Conservation (phyloP, 306 rosid genomes). For the Gastrolobium villosum region DNA sequence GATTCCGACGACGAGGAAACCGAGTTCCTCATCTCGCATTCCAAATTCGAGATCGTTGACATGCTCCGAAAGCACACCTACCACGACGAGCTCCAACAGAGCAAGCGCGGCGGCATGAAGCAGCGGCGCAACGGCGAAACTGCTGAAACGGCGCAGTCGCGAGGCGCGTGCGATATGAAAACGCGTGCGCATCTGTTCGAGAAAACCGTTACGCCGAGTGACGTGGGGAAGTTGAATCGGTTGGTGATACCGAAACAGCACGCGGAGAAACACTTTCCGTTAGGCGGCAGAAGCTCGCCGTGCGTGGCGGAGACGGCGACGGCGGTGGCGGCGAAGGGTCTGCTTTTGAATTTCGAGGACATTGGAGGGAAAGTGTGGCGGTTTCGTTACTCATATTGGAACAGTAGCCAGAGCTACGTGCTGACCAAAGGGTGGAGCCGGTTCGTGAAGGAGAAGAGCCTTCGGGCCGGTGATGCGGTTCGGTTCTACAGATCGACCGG, state of each 20-base stretch:
- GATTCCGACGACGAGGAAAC: constrained; percentile 45
- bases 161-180: constrained; percentile 32
- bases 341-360: constrained; percentile 86
- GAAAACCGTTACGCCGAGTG: constrained; percentile 95
- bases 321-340: constrained; percentile 61
- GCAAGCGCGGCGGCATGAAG: constrained; percentile 60
- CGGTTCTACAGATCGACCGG: constrained; percentile 75
- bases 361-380: constrained; percentile 97
- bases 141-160: background rate
- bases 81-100: constrained; percentile 85
- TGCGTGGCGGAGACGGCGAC: constrained; percentile 13
- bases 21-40: constrained; percentile 76
- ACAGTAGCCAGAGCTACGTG: constrained; percentile 97
- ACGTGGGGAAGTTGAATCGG: constrained; percentile 92
- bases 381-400: constrained; percentile 97
- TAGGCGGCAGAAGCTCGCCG: constrained; percentile 35
- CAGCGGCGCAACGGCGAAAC: background rate
- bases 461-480: constrained; percentile 87
- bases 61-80: constrained; percentile 96
- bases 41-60: constrained; percentile 96
- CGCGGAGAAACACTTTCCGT: constrained; percentile 95
- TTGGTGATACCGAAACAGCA: constrained; percentile 95
- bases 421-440: constrained; percentile 98
- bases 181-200: constrained; percentile 88
- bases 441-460: constrained; percentile 92